A percentile compares a stretch with the other conserved stretches of the same genome.
These are phyloP conservation scores for Ophiostoma fasciatum DNA, from an alignment of 2,329 filamentous ascomycete genomes.

Conservation along the genomic window DNA sequence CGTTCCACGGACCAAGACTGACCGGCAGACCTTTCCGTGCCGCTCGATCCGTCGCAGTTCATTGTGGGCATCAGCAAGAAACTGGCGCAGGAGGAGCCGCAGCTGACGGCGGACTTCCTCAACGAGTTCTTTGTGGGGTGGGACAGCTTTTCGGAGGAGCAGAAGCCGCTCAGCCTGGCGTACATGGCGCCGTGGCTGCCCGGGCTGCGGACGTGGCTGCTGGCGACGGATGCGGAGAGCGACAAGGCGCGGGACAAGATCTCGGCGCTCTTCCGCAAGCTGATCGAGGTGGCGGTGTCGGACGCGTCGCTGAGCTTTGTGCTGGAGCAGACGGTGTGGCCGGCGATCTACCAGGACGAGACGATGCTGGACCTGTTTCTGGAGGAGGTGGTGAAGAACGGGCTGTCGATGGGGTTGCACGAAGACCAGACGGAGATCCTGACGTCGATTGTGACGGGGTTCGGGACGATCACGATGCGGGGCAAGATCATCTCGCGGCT, in stretches of 20 bases:
- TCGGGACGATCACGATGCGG: constrained; percentile 49
- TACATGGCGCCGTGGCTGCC: constrained; percentile 59
- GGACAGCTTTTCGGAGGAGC: constrained; percentile 53
- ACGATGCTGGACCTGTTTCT: constrained; percentile 50
- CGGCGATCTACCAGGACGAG: constrained; percentile 48
- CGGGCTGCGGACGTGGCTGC: constrained; percentile 42
- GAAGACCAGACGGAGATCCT: constrained; percentile 46
- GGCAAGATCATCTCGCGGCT: constrained; percentile 51
- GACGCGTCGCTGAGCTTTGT: constrained; percentile 44
- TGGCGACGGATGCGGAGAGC: constrained; percentile 44
- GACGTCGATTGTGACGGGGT: constrained; percentile 46
- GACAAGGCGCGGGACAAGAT: constrained; percentile 54
- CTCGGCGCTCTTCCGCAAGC: constrained; percentile 46
- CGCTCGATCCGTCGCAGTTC: constrained; percentile 46
- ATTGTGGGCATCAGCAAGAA: constrained; percentile 51
- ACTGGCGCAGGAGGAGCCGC: constrained; percentile 47
- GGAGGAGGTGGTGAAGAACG: constrained; percentile 51
- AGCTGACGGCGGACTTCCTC: constrained; percentile 52
- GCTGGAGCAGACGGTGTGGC: constrained; percentile 53
- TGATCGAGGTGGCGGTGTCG: constrained; percentile 49
- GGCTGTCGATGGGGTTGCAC: constrained; percentile 39
- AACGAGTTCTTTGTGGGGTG: constrained; percentile 62
- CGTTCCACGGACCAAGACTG: background rate
- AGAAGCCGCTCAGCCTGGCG: constrained; percentile 49
- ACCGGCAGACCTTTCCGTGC: constrained; percentile 45